Conservation (phyloP, 2,329 filamentous ascomycete genomes). For the Waltergamsia citrina region DNA sequence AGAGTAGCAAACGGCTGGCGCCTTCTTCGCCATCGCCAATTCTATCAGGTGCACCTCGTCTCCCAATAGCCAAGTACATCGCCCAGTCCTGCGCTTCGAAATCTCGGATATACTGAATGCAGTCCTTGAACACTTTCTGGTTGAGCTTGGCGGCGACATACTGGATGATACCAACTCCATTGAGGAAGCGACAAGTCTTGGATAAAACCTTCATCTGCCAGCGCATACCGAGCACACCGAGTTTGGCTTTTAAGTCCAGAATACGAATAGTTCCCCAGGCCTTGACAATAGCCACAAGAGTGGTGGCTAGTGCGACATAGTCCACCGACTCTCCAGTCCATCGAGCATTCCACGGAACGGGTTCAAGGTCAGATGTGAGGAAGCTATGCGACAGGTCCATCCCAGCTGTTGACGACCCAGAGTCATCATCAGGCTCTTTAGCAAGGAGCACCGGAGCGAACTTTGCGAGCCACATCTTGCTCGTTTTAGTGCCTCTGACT, state of each 20-base stretch:
- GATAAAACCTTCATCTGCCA: constrained; percentile 53
- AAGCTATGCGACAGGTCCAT: constrained; percentile 14
- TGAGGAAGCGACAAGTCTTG: constrained; percentile 48
- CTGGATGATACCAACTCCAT: constrained; percentile 42
- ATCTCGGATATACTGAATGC: constrained; percentile 48
- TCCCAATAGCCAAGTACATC: constrained; percentile 40
- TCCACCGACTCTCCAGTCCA: constrained; percentile 53
- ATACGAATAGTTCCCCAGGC: constrained; percentile 50
- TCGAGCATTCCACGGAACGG: constrained; percentile 43
- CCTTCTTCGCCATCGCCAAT: neutral
- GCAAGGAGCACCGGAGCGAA: constrained; percentile 35
- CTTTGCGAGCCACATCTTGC: constrained; percentile 49
- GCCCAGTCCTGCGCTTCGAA: constrained; percentile 48
- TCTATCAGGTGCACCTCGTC: constrained; percentile 5
- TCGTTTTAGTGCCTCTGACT: constrained; percentile 49
- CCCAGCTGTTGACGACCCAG: neutral
- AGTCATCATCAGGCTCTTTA: neutral
- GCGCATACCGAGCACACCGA: constrained; percentile 42
- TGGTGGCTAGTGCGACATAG: constrained; percentile 45
- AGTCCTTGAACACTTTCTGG: constrained; percentile 49
- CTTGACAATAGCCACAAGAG: constrained; percentile 46
- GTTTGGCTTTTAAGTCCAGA: constrained; percentile 46
- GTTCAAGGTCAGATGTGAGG: constrained; percentile 35
- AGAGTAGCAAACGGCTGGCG: neutral
- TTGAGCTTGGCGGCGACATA: constrained; percentile 48